A percentile compares a stretch with the other conserved stretches of the same genome.
These are phyloP conservation scores for Hypoxylon intermedium DNA, from an alignment of 495 filamentous ascomycete genomes.

Conservation along the genomic window DNA sequence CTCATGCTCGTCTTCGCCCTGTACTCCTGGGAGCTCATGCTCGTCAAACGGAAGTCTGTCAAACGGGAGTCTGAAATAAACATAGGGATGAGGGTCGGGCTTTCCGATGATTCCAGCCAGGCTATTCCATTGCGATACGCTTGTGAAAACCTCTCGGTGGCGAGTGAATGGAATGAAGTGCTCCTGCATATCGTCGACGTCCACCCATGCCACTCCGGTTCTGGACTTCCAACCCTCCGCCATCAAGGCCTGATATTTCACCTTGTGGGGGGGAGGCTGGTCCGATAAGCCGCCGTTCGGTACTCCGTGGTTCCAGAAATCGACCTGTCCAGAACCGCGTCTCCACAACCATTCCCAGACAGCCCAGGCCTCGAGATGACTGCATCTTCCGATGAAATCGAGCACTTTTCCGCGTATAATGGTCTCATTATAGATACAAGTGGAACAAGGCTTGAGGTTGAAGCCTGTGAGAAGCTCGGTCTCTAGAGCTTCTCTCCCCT, in stretches of 20 bases:
- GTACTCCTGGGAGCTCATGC: neutral
- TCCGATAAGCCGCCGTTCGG: conserved; percentile 4
- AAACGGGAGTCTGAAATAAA: neutral
- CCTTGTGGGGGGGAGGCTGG: neutral
- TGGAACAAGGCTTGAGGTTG: conserved; percentile 11
- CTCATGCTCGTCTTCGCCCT: too few relatives aligned
- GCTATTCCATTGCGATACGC: conserved; percentile 8
- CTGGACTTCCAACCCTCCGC: conserved; percentile 9
- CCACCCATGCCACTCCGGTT: conserved; percentile 2
- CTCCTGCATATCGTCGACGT: neutral
- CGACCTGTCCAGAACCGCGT: conserved; percentile 1
- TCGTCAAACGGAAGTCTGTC: neutral
- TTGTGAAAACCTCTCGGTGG: neutral
- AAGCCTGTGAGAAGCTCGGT: conserved; percentile 10
- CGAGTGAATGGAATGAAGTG: neutral
- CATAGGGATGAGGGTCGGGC: too few relatives aligned
- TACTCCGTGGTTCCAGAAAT: conserved; percentile 15
- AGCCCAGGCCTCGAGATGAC: conserved; percentile 10
- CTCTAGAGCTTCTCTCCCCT: neutral
- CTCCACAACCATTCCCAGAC: conserved; percentile 17
- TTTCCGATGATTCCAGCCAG: neutral
- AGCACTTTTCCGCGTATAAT: conserved; percentile 2
- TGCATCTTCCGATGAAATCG: neutral
- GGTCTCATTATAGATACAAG: conserved; percentile 9
- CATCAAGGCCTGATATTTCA: conserved; percentile 1